These are phyloP conservation scores for Mycena olivaceomarginata DNA, from an alignment of 768 basidiomycete species.

Conservation along the genomic window DNA sequence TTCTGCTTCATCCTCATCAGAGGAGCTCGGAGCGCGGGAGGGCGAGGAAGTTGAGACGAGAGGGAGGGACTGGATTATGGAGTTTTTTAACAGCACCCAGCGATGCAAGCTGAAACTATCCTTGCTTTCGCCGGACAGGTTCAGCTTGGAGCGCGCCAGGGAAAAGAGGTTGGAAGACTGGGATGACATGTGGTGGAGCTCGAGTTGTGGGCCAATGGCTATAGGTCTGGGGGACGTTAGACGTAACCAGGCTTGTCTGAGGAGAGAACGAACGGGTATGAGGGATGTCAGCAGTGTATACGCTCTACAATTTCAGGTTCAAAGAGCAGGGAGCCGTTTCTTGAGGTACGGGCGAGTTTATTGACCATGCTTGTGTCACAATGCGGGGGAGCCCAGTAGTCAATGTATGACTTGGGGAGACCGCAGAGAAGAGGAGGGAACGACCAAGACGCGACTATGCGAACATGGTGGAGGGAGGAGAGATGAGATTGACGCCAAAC, in stretches of 20 bases:
- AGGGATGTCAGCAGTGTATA: slow-evolving; percentile 76
- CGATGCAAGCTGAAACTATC: slow-evolving; percentile 88
- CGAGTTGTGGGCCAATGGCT: slow-evolving; percentile 42
- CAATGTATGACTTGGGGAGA: slow-evolving; percentile 60
- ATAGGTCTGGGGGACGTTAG: slow-evolving; percentile 39
- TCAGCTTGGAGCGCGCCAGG: slow-evolving; percentile 86
- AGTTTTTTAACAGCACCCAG: slow-evolving; percentile 94
- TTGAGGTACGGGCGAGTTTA: slow-evolving; percentile 86
- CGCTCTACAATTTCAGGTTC: slow-evolving; percentile 92
- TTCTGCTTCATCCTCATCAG: slow-evolving; percentile 68
- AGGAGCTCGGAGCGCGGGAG: slow-evolving; percentile 50
- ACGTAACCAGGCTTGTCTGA: slow-evolving; percentile 43
- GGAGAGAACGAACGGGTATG: slow-evolving; percentile 39
- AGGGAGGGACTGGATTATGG: slow-evolving; percentile 75
- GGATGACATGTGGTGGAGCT: slow-evolving; percentile 64
- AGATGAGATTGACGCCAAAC: slow-evolving; percentile 37
- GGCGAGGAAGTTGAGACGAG: slow-evolving; percentile 56
- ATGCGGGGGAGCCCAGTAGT: slow-evolving; percentile 61
- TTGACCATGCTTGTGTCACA: slow-evolving; percentile 82
- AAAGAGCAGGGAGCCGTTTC: slow-evolving; percentile 92
- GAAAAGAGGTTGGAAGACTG: slow-evolving; percentile 71
- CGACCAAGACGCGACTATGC: slow-evolving; percentile 54
- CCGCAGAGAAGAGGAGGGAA: slow-evolving; percentile 56
- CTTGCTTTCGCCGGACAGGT: slow-evolving; percentile 74
- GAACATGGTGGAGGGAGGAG: slow-evolving; percentile 68